These are phyloP conservation scores for Viola pubescens DNA, from an alignment of 441 rosid species.

Conservation along the genomic window DNA sequence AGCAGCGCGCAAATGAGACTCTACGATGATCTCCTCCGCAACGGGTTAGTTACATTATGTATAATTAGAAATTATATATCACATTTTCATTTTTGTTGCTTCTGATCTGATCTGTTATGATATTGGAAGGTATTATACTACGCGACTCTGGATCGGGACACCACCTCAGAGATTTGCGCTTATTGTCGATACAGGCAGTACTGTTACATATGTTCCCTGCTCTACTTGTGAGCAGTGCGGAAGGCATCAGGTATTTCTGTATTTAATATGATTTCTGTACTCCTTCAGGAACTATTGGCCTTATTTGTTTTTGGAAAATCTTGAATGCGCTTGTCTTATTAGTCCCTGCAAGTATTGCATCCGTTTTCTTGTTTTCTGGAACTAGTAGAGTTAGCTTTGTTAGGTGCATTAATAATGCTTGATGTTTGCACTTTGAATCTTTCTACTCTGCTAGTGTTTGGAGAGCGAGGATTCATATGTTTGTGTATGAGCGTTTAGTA, in stretches of 20 bases:
- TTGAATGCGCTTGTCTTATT: no score
- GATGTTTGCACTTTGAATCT: no score
- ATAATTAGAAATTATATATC: no score
- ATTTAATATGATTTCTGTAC: background rate
- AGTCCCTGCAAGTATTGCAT: no score
- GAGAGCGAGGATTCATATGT: no score
- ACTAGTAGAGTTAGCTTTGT: no score
- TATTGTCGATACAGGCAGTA: conserved; percentile 91
- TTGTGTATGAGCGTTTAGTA: background rate
- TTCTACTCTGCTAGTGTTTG: no score
- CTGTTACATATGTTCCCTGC: conserved; percentile 91
- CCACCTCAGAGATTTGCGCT: conserved; percentile 94
- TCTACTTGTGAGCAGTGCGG: conserved; percentile 78
- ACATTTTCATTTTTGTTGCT: background rate
- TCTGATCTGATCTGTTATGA: background rate
- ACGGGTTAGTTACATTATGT: conserved; percentile 39
- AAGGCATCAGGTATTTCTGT: conserved; percentile 54
- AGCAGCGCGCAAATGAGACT: conserved; percentile 72
- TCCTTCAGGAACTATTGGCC: background rate
- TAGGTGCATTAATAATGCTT: no score
- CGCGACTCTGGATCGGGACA: conserved; percentile 86
- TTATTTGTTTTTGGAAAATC: no score
- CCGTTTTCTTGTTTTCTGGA: no score
- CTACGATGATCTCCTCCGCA: conserved; percentile 83
- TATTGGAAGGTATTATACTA: conserved; percentile 54